Evolutionary conservation across 148 eudicot species (phyloP).

Genomic region (Bassia scoparia): DNA sequence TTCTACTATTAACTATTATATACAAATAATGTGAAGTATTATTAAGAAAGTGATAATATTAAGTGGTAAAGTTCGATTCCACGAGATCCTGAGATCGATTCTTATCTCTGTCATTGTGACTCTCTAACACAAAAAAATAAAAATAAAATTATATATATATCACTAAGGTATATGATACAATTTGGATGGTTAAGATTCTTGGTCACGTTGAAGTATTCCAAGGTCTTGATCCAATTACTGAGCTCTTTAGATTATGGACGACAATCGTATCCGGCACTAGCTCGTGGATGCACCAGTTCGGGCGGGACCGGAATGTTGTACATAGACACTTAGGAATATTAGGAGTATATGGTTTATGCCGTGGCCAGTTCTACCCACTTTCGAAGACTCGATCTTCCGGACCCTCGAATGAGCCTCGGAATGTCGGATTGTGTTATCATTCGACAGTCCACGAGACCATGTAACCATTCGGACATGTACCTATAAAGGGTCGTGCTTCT

Average conservation of each 20-base stretch:
- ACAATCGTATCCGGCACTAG: slow-evolving; percentile 80
- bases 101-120: too few relatives aligned
- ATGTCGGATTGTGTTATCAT: slow-evolving; percentile 66
- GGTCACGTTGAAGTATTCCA: slow-evolving; percentile 73
- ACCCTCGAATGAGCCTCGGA: slow-evolving; percentile 55
- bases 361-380: slow-evolving; percentile 63
- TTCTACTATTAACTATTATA: too few relatives aligned
- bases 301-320: slow-evolving; percentile 75
- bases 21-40: too few relatives aligned
- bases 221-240: slow-evolving; percentile 74
- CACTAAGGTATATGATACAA: slow-evolving; percentile 77
- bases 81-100: too few relatives aligned
- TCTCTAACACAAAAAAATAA: too few relatives aligned
- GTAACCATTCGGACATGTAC: slow-evolving; percentile 86
- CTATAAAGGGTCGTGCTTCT: slow-evolving; percentile 83
- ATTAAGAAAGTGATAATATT: too few relatives aligned
- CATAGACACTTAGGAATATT: slow-evolving; percentile 99
- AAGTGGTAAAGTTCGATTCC: too few relatives aligned
- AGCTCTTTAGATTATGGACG: slow-evolving; percentile 70
- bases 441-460: slow-evolving; percentile 76
- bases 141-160: too few relatives aligned
- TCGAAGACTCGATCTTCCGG: slow-evolving; percentile 83
- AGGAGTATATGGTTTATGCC: slow-evolving; percentile 62
- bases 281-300: slow-evolving; percentile 72
- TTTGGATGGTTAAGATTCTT: slow-evolving; percentile 64